Conservation (phyloP, 164 flowering plant genomes). For the Echeveria elegans region DNA sequence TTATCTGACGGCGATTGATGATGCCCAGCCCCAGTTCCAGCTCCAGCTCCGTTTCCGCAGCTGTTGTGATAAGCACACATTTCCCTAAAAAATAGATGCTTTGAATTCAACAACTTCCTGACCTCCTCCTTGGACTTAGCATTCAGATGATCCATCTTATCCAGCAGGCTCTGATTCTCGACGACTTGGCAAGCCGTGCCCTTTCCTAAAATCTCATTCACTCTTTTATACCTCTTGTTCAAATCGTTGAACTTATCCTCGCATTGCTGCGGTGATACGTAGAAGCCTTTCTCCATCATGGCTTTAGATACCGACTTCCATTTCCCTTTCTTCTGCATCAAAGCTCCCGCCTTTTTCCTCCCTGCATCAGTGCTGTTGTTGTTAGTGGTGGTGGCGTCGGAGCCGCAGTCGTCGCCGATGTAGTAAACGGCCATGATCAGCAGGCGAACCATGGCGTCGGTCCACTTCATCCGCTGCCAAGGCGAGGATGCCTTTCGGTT, state of each 20-base stretch:
- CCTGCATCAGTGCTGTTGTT: constrained; percentile 18
- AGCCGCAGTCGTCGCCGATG: constrained; percentile 33
- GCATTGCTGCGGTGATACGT: constrained; percentile 93
- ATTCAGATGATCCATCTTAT: constrained; percentile 59
- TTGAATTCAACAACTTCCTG: constrained; percentile 74
- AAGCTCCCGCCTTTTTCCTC: constrained; percentile 37
- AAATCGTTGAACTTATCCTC: constrained; percentile 95
- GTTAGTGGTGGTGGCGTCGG: constrained; percentile 22
- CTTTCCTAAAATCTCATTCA: constrained; percentile 80
- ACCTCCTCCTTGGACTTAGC: constrained; percentile 83
- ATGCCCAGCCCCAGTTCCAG: constrained; percentile 15
- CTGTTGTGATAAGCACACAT: constrained; percentile 96
- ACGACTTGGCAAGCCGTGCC: constrained; percentile 88
- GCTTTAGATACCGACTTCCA: constrained; percentile 83
- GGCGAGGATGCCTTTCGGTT: constrained; percentile 44
- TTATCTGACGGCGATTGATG: constrained; percentile 14
- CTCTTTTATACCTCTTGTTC: constrained; percentile 94
- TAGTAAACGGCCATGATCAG: constrained; percentile 39
- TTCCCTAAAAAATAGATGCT: constrained; percentile 87
- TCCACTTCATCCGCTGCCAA: constrained; percentile 91
- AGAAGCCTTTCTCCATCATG: constrained; percentile 85
- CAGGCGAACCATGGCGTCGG: constrained; percentile 62
- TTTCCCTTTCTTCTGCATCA: constrained; percentile 79
- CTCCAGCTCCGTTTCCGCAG: constrained; percentile 44
- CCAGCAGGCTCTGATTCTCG: constrained; percentile 81